These are phyloP conservation scores for Trametes cubensis DNA, from an alignment of 768 basidiomycete species.

Conservation along the genomic window DNA sequence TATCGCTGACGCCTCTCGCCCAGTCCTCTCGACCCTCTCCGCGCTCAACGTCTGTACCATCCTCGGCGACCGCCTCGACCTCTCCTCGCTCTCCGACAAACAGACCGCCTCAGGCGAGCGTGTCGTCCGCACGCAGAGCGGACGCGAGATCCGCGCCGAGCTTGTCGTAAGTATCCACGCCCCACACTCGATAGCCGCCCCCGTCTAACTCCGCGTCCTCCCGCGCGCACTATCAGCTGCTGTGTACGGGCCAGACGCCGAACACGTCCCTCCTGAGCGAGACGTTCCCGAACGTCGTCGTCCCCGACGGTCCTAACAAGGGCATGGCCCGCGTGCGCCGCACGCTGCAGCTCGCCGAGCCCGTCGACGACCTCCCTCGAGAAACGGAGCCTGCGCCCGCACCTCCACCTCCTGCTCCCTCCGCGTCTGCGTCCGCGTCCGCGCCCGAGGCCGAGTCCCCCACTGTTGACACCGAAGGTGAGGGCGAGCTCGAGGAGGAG, in stretches of 20 bases:
- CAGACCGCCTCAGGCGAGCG: conserved; percentile 20
- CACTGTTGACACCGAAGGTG: conserved; percentile 8
- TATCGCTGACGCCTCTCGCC: background rate
- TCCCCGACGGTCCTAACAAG: conserved; percentile 41
- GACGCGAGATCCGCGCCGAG: conserved; percentile 54
- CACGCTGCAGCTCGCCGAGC: conserved; percentile 53
- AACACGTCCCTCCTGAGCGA: conserved; percentile 51
- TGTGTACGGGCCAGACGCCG: conserved; percentile 64
- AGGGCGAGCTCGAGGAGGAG: conserved; percentile 11
- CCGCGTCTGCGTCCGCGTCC: background rate
- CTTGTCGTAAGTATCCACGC: conserved; percentile 47
- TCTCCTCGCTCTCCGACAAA: conserved; percentile 34
- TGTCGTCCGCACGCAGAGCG: conserved; percentile 50
- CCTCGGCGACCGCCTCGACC: conserved; percentile 56
- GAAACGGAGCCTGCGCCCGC: no score
- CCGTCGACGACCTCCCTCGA: conserved; percentile 3
- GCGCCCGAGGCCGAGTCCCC: conserved; percentile 1
- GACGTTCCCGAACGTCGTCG: conserved; percentile 23
- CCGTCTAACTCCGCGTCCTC: no score
- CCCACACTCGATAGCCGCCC: background rate
- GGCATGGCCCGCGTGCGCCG: conserved; percentile 49
- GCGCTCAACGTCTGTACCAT: conserved; percentile 46
- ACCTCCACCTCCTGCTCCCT: no score
- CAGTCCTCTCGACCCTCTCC: conserved; percentile 31
- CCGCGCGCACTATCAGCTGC: conserved; percentile 39